Evolutionary conservation across 1,284 basidiomycete species (phyloP).

Genomic region (Fomitiporia mediterranea): DNA sequence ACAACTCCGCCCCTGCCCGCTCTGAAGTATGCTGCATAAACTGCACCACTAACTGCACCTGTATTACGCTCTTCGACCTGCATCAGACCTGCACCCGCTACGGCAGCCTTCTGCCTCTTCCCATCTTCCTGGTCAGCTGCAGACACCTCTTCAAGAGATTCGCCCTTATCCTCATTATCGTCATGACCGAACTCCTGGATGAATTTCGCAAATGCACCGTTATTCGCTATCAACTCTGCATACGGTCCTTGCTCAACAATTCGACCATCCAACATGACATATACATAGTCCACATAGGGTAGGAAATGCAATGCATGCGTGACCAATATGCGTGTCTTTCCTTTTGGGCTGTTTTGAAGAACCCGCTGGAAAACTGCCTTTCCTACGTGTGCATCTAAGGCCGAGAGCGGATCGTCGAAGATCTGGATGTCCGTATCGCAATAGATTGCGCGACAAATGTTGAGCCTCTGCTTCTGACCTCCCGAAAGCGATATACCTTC

Average conservation of each 20-base stretch:
- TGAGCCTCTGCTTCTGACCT: constrained; percentile 74
- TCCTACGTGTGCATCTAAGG: constrained; percentile 85
- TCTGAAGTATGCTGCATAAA: constrained; percentile 50
- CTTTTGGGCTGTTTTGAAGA: constrained; percentile 29
- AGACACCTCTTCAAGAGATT: constrained; percentile 33
- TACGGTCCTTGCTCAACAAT: constrained; percentile 79
- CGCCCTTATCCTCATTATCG: constrained; percentile 33
- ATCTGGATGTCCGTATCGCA: constrained; percentile 82
- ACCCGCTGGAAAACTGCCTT: constrained; percentile 85
- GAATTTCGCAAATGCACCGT: constrained; percentile 71
- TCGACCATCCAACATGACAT: constrained; percentile 63
- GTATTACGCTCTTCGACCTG: constrained; percentile 52
- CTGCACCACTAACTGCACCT: constrained; percentile 46
- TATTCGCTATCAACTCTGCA: constrained; percentile 54
- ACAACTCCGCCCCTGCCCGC: constrained; percentile 53
- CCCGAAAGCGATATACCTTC: constrained; percentile 75
- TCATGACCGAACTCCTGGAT: constrained; percentile 62
- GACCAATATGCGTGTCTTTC: constrained; percentile 80
- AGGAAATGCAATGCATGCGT: constrained; percentile 83
- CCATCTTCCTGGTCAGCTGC: constrained; percentile 22
- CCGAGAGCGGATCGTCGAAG: constrained; percentile 78
- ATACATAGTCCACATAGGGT: constrained; percentile 73
- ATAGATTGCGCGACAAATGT: constrained; percentile 83
- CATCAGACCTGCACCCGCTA: constrained; percentile 32
- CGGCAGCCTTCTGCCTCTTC: constrained; percentile 11